Conservation (phyloP, 768 basidiomycete genomes). For the Cystoderma amianthinum region DNA sequence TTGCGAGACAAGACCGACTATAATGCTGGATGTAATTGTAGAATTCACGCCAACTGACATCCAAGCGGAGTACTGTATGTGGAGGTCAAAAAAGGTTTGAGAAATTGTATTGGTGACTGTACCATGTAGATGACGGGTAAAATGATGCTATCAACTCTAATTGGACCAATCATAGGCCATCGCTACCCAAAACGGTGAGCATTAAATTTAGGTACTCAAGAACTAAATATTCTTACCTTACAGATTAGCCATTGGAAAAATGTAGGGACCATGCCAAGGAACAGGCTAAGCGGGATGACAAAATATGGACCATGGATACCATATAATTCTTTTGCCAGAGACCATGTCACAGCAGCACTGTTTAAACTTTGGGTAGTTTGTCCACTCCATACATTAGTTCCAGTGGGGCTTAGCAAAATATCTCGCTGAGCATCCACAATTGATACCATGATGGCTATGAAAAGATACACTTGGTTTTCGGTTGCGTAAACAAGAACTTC, state of each 20-base stretch:
- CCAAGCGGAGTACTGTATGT: slow-evolving; percentile 27
- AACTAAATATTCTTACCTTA: slow-evolving; percentile 25
- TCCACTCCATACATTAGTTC: slow-evolving; percentile 60
- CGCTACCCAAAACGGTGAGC: slow-evolving; percentile 20
- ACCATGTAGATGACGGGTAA: slow-evolving; percentile 54
- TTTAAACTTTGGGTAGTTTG: slow-evolving; percentile 46
- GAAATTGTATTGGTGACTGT: slow-evolving; percentile 2
- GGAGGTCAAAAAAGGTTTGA: background rate
- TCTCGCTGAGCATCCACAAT: slow-evolving; percentile 47
- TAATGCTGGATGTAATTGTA: slow-evolving; percentile 34
- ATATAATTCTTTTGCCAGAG: slow-evolving; percentile 52
- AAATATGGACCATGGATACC: slow-evolving; percentile 48
- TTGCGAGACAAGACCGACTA: slow-evolving; percentile 53
- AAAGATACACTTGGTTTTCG: slow-evolving; percentile 1
- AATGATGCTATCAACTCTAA: slow-evolving; percentile 41
- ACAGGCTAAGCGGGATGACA: slow-evolving; percentile 43
- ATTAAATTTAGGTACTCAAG: background rate
- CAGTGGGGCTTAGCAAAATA: slow-evolving; percentile 40
- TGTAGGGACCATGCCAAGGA: slow-evolving; percentile 48
- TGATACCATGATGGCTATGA: slow-evolving; percentile 49
- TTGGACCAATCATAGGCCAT: slow-evolving; percentile 46
- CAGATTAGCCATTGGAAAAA: slow-evolving; percentile 46
- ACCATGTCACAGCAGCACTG: slow-evolving; percentile 58
- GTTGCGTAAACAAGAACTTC: no score
- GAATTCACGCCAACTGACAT: slow-evolving; percentile 54